phyloP scores from a whole-genome alignment of 2,329 filamentous ascomycete species.

The Aspergillus luchuensis region DNA sequence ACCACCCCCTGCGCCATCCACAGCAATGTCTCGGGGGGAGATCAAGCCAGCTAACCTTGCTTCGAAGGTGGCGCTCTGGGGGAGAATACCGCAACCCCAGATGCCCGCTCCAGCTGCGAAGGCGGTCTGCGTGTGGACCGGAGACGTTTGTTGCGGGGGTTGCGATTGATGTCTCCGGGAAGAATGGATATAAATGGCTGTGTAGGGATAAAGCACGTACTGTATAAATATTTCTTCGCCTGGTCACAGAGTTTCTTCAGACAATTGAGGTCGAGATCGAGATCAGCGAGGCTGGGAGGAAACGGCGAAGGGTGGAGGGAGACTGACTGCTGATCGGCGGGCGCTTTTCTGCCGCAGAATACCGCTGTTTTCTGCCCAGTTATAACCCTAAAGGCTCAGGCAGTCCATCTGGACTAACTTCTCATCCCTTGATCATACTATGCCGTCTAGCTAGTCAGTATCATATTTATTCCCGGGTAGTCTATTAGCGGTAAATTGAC shows the following conservation, averaged over 20 bases:
- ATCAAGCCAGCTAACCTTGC: not conserved
- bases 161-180: not conserved
- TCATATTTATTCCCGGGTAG: too few species aligned
- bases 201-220: slow-evolving; percentile 33
- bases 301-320: slow-evolving; percentile 2
- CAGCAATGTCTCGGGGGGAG: too few species aligned
- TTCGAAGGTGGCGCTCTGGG: not conserved
- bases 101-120: not conserved
- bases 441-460: too few species aligned
- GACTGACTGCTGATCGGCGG: slow-evolving; percentile 2
- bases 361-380: slow-evolving; percentile 15
- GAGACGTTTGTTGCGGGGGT: not conserved
- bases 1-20: not conserved
- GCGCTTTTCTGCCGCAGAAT: slow-evolving; percentile 7
- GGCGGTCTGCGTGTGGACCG: slow-evolving; percentile 11
- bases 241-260: not conserved
- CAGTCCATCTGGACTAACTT: not conserved
- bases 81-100: not conserved
- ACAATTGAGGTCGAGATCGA: not conserved
- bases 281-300: not conserved
- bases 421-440: too few species aligned
- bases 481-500: too few species aligned
- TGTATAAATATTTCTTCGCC: slow-evolving; percentile 28
- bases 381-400: slow-evolving; percentile 4
- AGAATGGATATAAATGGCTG: not conserved